Conservation (phyloP, 345 rosid species). For the Excoecaria cochinchinensis region DNA sequence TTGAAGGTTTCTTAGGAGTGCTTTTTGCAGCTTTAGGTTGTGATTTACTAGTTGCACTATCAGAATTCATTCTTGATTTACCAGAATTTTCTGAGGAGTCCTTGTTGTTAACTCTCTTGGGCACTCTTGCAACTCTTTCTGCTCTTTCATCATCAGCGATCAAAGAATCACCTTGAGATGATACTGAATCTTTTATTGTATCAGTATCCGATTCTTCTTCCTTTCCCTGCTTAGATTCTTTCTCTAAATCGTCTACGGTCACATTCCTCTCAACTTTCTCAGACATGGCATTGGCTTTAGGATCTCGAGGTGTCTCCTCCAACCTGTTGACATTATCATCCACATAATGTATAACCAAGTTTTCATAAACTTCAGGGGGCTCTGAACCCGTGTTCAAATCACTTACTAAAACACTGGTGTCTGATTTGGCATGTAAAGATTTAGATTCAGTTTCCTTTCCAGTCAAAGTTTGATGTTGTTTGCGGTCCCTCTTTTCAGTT, state of each 20-base stretch:
- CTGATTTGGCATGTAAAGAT: conserved; percentile 41
- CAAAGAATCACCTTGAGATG: conserved; percentile 49
- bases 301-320: conserved; percentile 34
- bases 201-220: conserved; percentile 60
- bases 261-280: conserved; percentile 31
- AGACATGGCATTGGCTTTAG: conserved; percentile 22
- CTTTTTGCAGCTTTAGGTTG: conserved; percentile 19
- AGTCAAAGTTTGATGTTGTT: conserved; percentile 37
- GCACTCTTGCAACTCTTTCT: conserved; percentile 39
- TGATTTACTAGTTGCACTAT: conserved; percentile 26
- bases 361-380: conserved; percentile 55
- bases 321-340: conserved; percentile 52
- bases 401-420: conserved; percentile 40
- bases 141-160: conserved; percentile 50
- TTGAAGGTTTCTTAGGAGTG: conserved; percentile 34
- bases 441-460: conserved; percentile 47
- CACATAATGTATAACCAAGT: conserved; percentile 57
- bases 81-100: conserved; percentile 23
- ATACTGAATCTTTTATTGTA: conserved; percentile 50
- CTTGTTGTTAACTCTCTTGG: conserved; percentile 24
- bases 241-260: conserved; percentile 41
- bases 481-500: conserved; percentile 48
- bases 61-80: conserved; percentile 30
- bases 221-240: conserved; percentile 37
- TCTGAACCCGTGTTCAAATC: conserved; percentile 59